Percentiles rank a stretch among this genome's conserved stretches.
phyloP scores from a whole-genome alignment of 2,329 filamentous ascomycete species.

The Fusarium sp. region DNA sequence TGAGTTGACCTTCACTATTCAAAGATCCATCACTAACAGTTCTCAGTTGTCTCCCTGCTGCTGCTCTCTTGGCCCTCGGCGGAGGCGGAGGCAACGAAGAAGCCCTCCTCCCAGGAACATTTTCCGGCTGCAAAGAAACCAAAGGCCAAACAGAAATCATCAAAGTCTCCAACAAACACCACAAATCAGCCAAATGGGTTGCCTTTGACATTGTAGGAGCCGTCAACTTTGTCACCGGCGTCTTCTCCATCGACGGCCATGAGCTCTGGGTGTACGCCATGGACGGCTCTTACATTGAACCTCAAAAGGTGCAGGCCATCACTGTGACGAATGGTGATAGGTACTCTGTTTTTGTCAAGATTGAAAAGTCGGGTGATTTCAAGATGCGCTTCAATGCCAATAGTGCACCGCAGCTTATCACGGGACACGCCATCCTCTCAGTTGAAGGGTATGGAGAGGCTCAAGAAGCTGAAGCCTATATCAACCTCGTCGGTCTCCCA shows the following conservation, averaged over 20 bases:
- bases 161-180: conserved; percentile 48
- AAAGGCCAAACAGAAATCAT: conserved; percentile 57
- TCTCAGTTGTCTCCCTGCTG: conserved; percentile 41
- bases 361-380: conserved; percentile 61
- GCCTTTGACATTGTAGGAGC: conserved; percentile 67
- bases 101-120: conserved; percentile 55
- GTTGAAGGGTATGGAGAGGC: conserved; percentile 40
- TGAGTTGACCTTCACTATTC: conserved; percentile 37
- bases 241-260: conserved; percentile 63
- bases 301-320: conserved; percentile 60
- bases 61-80: conserved; percentile 52
- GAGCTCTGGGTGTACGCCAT: conserved; percentile 65
- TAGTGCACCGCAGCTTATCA: conserved; percentile 64
- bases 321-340: conserved; percentile 61
- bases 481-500: conserved; percentile 60
- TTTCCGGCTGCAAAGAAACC: conserved; percentile 60
- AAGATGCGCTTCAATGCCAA: conserved; percentile 64
- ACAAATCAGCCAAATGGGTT: conserved; percentile 53
- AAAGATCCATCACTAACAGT: background rate
- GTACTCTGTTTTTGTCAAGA: conserved; percentile 61
- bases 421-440: conserved; percentile 61
- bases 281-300: conserved; percentile 65
- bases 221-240: conserved; percentile 56
- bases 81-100: conserved; percentile 45
- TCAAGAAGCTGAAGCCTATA: conserved; percentile 52